phyloP scores from a whole-genome alignment of 2,329 filamentous ascomycete species.

The Aspergillus intermedius region DNA sequence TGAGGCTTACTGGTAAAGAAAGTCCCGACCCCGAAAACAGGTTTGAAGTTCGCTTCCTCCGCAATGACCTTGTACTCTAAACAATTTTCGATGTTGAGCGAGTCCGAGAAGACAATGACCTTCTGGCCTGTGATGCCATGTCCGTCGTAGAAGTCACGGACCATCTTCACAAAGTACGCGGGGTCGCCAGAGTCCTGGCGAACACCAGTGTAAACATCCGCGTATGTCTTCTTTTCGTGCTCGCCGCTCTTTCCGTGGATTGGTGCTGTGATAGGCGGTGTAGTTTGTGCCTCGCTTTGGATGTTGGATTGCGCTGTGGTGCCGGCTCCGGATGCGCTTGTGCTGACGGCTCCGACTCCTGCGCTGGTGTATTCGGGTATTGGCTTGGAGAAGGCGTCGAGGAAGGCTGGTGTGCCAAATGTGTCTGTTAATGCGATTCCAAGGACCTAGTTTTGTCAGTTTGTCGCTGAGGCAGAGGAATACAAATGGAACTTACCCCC shows the following conservation, averaged over 20 bases:
- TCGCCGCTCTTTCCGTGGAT: constrained; percentile 23
- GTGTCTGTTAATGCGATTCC: constrained; percentile 92
- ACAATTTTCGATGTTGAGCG: constrained; percentile 82
- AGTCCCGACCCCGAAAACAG: constrained; percentile 90
- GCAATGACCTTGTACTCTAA: constrained; percentile 82
- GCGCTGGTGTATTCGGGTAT: constrained; percentile 44
- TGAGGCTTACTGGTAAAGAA: constrained; percentile 68
- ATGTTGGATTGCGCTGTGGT: constrained; percentile 38
- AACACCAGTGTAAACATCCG: constrained; percentile 73
- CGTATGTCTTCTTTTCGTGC: constrained; percentile 58
- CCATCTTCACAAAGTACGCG: constrained; percentile 66
- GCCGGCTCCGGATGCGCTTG: constrained; percentile 33
- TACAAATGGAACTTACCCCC: constrained; percentile 42
- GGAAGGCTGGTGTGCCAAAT: constrained; percentile 85
- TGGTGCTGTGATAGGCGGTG: constrained; percentile 41
- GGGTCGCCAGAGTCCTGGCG: constrained; percentile 90
- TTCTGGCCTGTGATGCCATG: constrained; percentile 74
- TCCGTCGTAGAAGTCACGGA: constrained; percentile 72
- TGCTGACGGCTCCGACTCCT: constrained; percentile 33
- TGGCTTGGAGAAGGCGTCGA: constrained; percentile 72
- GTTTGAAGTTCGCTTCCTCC: constrained; percentile 71
- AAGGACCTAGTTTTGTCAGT: constrained; percentile 51
- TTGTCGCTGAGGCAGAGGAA: background rate
- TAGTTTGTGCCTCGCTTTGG: constrained; percentile 33
- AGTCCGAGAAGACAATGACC: constrained; percentile 91